A percentile compares a stretch with the other conserved stretches of the same genome.
phyloP scores from a whole-genome alignment of 1,139 yeast genomes.

The Magnusiomyces magnusii region DNA sequence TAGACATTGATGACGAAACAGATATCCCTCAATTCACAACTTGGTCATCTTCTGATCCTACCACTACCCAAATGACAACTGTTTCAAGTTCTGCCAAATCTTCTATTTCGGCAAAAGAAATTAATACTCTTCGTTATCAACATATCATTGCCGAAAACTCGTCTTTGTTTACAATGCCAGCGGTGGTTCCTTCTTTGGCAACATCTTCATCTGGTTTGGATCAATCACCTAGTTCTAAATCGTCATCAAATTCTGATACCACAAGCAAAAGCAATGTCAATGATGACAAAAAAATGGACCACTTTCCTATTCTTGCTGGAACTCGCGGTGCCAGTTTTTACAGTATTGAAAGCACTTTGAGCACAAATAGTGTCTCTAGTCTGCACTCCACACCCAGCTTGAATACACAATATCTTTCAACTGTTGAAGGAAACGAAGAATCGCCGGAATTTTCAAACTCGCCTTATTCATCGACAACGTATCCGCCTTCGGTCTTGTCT shows the following conservation, averaged over 20 bases:
- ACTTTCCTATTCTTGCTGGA: neutral
- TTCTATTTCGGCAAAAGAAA: conserved; percentile 1
- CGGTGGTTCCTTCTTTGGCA: neutral
- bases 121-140: conserved; percentile 1
- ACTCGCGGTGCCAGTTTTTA: neutral
- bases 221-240: neutral
- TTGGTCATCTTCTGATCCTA: no score
- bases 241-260: neutral
- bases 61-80: neutral
- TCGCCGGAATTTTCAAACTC: neutral
- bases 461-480: neutral
- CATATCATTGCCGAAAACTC: neutral
- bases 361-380: neutral
- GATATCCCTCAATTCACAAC: no score
- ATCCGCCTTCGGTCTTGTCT: neutral
- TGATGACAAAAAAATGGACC: neutral
- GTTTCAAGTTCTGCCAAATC: neutral
- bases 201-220: neutral
- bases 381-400: neutral
- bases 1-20: no score
- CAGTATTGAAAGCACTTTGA: neutral
- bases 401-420: neutral
- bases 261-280: no score
- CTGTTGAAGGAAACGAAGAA: neutral
- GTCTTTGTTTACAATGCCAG: neutral